Base-by-base conservation (phyloP, 371 early-diverging fungal genomes). In the Furculomyces boomerangus region DNA sequence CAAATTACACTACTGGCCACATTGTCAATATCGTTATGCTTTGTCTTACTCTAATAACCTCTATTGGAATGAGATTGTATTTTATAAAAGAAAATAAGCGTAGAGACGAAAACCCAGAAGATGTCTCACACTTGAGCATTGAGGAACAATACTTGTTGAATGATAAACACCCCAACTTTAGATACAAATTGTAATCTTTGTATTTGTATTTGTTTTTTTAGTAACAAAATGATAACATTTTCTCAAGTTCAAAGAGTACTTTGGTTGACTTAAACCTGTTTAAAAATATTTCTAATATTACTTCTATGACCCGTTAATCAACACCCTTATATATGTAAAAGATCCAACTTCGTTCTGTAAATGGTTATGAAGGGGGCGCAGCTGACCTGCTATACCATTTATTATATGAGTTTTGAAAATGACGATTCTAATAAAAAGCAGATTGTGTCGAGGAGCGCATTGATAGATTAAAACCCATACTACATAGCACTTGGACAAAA, bases 1-100 rank as follows among this genome's bases (percentile, higher is more conserved):
- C 70, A 13, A 57, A 56, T 43, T 70, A 60, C 35, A 57, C 58
- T 24, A 55, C 60, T 22, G 69, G 70, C n/a, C 64, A 66, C 30
- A 16, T 24, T 5, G 10, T 53, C 18, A 41, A 13, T 7, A 25
- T 25, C 14, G 50, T 39, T 2, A 30, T 44, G 48, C 30, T 28
- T 16, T 14, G 18, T 22, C 49, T 49, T 16, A 49, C 49, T 24
- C 18, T 49, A 3, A 26, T 49, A 10, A 5, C 26, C 28, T 49
- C 49, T 49, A 20, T 49, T 26, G 27, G 45, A 5, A 3, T 53
- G n/a, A 35, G 18, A n/a, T 48, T 24, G 10, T 53, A 46, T 24
- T 53, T 43, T 46, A 29, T 20, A 40, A 3, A 22, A 18, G 16
- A 30, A 27, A 53, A 53, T 31, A 53, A 53, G 30, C 5, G 18